Conservation (phyloP, 495 filamentous ascomycete genomes). For the Lepraria neglecta region DNA sequence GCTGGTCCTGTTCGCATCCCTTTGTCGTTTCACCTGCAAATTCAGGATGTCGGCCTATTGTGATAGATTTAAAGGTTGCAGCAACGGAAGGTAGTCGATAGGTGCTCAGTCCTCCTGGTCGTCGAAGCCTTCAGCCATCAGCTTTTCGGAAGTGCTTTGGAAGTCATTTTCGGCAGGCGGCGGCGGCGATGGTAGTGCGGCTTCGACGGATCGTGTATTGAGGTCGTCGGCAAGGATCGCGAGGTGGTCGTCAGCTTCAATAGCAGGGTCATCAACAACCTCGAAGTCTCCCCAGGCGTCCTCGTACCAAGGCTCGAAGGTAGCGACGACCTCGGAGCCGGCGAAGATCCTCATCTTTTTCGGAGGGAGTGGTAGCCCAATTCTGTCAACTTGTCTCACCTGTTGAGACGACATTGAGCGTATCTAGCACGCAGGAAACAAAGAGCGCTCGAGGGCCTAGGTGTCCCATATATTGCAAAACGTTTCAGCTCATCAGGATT, state of each 20-base stretch:
- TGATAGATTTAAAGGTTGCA: too few species aligned
- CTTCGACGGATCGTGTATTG: not conserved
- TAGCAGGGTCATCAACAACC: not conserved
- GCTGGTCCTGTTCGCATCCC: too few species aligned
- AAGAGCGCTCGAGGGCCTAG: too few species aligned
- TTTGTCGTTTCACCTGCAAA: too few species aligned
- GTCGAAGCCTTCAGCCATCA: not conserved
- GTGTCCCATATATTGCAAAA: too few species aligned
- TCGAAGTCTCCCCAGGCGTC: not conserved
- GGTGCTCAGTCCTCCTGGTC: constrained; percentile 3
- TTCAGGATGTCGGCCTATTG: too few species aligned
- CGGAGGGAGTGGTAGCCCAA: not conserved
- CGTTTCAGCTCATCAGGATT: too few species aligned
- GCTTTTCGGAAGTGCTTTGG: not conserved
- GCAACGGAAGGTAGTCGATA: not conserved
- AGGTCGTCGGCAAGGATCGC: too few species aligned
- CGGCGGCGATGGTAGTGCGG: not conserved
- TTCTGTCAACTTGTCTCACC: too few species aligned
- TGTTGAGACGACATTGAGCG: too few species aligned
- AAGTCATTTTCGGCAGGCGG: not conserved
- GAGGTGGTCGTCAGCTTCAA: not conserved
- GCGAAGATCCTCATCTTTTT: not conserved
- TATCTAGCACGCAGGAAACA: too few species aligned
- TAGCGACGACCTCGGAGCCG: not conserved
- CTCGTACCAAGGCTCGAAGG: not conserved